Evolutionary conservation across 140 eudicot genomes (phyloP), one percentile per base, ranked within the genome.

Genomic region (Senecio squalidus): DNA sequence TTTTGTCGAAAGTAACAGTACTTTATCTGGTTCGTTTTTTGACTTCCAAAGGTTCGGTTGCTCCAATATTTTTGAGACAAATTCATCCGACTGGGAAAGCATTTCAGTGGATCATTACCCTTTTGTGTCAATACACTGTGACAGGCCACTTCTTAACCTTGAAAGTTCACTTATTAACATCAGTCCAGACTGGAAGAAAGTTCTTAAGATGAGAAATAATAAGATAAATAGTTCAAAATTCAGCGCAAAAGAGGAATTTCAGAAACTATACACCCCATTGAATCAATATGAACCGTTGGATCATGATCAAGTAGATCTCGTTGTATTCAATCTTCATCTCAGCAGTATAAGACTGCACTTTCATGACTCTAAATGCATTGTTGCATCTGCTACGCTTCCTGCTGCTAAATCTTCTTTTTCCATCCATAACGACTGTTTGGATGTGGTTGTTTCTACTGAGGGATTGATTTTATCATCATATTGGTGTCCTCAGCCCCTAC

Each of bases 321-420:
- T 57, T 55, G 58, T 47, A 46, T 22, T 71, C 33, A 72, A 77
- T 49, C 67, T 88, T 66, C 70, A 59, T 62, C 66, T 92, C 58
- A 68, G 80, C 67, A 77, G 59, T 68, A 47, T 74, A 52, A 75
- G 69, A 69, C 52, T 84, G 50, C 86, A 93, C 74, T 78, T 93
- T 64, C 99, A 93, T 69, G 99, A 93, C 64, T 79, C 85, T 22
- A 64, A 94, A 15, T 79, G 84, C 79, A 63, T 78, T 64, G 49
- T 93, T 39, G 95, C 85, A 50, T 79, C 76, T 67, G 44, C 80
- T 41, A 66, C 78, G 36, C 62, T 84, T 43, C 83, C 95, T 41
- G 64, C 72, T 8, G 81, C 87, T 58, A 78, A 75, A 71, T 70
- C 83, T 27, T 64, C 76, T 15, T 26, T 84, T 34, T 66, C 67